A percentile compares a stretch with the other conserved stretches of the same genome.
These are phyloP conservation scores for Pythium pectinolyticum DNA, from an alignment of 352 stramenopile genomes.

Conservation along the genomic window DNA sequence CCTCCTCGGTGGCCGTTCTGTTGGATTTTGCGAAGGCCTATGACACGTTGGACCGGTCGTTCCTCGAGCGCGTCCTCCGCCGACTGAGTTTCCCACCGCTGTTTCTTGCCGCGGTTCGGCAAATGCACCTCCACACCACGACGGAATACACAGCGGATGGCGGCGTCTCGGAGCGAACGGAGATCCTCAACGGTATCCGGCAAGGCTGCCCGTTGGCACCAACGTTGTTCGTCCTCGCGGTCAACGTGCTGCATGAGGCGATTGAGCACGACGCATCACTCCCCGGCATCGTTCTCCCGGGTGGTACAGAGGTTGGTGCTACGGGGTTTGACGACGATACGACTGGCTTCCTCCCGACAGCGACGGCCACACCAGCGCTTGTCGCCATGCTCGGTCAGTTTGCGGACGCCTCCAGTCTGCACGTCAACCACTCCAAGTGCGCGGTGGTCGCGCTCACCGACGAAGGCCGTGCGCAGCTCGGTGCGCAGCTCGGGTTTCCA, in stretches of 20 bases:
- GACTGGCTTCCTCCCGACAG: neutral
- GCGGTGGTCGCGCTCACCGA: neutral
- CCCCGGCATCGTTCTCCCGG: neutral
- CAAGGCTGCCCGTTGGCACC: constrained; percentile 12
- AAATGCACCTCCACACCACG: neutral
- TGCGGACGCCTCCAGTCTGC: constrained; percentile 3
- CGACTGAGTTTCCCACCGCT: neutral
- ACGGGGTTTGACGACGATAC: constrained; percentile 13
- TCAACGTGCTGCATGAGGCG: neutral
- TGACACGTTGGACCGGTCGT: constrained; percentile 6
- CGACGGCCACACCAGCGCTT: neutral
- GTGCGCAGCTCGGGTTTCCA: neutral
- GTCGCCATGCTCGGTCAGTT: constrained; percentile 4
- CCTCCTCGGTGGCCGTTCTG: neutral
- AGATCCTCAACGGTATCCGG: neutral
- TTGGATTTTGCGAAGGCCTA: constrained; percentile 8
- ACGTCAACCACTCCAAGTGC: constrained; percentile 7
- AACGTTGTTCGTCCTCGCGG: neutral
- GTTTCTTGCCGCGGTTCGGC: neutral
- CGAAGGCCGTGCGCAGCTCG: too few relatives aligned
- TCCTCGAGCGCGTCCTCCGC: neutral
- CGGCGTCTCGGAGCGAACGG: neutral
- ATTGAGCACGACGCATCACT: neutral
- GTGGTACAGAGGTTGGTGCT: neutral
- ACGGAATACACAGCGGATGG: neutral